Evolutionary conservation across 2,329 filamentous ascomycete genomes (phyloP).

Genomic region (Canariomyces notabilis): DNA sequence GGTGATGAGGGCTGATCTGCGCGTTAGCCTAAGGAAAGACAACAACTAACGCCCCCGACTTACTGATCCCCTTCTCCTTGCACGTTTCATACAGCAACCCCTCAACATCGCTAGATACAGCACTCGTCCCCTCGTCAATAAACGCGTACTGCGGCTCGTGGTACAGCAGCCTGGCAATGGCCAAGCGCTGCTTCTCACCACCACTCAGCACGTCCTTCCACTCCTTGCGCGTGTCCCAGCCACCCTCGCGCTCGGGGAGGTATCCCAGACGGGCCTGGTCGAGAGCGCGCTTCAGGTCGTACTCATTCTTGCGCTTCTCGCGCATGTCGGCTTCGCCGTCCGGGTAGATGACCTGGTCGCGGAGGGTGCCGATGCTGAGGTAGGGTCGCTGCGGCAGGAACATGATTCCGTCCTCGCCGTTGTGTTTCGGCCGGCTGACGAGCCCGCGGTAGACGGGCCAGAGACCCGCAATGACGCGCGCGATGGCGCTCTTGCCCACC

Average conservation of each 20-base stretch:
- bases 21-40: background rate
- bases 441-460: constrained; percentile 96
- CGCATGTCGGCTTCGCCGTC: constrained; percentile 94
- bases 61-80: constrained; percentile 90
- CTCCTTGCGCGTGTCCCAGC: constrained; percentile 94
- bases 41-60: constrained; percentile 35
- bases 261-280: constrained; percentile 85
- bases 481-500: constrained; percentile 84
- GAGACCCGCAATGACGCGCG: constrained; percentile 81
- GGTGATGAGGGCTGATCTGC: constrained; percentile 69
- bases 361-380: constrained; percentile 82
- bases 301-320: constrained; percentile 69
- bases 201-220: constrained; percentile 99
- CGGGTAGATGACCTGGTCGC: constrained; percentile 97
- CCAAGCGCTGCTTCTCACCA: constrained; percentile 95
- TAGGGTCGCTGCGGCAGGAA: constrained; percentile 94
- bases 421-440: constrained; percentile 75
- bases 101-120: constrained; percentile 91
- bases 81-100: constrained; percentile 87
- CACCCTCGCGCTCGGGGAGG: constrained; percentile 84
- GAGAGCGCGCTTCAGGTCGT: constrained; percentile 70
- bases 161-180: constrained; percentile 82
- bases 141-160: constrained; percentile 94
- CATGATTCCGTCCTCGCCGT: constrained; percentile 91
- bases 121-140: constrained; percentile 91